Conservation (phyloP, 2,329 filamentous ascomycete species). For the Pseudogymnoascus sp. region DNA sequence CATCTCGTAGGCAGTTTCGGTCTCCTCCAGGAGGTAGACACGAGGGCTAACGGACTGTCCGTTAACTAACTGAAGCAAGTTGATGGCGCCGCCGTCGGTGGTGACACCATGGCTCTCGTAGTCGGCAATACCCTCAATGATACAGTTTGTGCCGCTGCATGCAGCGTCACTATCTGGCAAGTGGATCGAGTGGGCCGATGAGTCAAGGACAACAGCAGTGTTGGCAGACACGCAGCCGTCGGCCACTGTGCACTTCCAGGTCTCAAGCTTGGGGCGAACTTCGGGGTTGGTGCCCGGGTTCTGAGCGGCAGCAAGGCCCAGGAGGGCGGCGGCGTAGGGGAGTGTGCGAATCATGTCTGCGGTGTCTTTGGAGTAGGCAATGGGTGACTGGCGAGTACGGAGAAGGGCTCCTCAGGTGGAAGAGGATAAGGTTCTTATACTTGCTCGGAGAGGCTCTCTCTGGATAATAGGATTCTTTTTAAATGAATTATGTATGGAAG, state of each 20-base stretch:
- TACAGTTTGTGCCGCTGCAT: conserved; percentile 46
- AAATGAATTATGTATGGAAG: background rate
- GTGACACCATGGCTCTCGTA: conserved; percentile 38
- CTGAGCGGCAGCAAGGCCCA: conserved; percentile 29
- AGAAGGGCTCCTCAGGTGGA: background rate
- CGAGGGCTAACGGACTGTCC: conserved; percentile 30
- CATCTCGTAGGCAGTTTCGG: conserved; percentile 36
- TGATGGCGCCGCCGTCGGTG: conserved; percentile 31
- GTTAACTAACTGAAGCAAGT: conserved; percentile 25
- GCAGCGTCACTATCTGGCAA: conserved; percentile 35
- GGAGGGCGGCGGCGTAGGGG: background rate
- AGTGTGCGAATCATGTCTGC: conserved; percentile 1
- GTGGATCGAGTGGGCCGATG: conserved; percentile 39
- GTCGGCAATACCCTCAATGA: conserved; percentile 42
- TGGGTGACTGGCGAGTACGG: background rate
- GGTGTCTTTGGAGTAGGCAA: background rate
- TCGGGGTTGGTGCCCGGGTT: conserved; percentile 35
- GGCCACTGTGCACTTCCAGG: conserved; percentile 43
- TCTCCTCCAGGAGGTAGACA: conserved; percentile 37
- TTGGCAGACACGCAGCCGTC: conserved; percentile 40
- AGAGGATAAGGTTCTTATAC: background rate
- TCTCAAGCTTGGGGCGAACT: conserved; percentile 43
- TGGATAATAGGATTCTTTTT: background rate
- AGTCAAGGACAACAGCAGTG: conserved; percentile 44
- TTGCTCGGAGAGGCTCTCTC: background rate